Conservation (phyloP, 2,329 filamentous ascomycete genomes). For the Hyphodiscus sp. region DNA sequence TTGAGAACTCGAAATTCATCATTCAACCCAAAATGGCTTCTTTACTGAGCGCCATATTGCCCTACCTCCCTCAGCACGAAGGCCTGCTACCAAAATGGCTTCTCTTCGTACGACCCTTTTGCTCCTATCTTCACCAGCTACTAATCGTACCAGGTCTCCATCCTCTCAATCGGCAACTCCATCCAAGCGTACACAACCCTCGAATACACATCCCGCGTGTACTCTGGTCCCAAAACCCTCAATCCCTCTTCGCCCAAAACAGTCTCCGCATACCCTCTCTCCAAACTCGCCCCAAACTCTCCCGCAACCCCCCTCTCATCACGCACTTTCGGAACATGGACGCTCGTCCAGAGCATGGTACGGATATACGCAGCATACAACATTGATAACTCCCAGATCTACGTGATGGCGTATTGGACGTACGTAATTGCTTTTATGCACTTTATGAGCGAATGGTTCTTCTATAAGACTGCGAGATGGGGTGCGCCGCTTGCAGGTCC, state of each 20-base stretch:
- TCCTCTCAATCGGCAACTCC: slow-evolving; percentile 78
- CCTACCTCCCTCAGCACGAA: slow-evolving; percentile 27
- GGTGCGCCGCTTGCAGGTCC: slow-evolving; percentile 50
- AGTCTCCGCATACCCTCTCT: slow-evolving; percentile 44
- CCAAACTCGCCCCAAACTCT: slow-evolving; percentile 68
- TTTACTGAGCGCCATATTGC: slow-evolving; percentile 13
- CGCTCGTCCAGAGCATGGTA: slow-evolving; percentile 53
- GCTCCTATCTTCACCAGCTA: not conserved
- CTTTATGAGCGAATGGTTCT: slow-evolving; percentile 65
- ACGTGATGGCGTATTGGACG: slow-evolving; percentile 57
- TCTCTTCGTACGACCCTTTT: slow-evolving; percentile 43
- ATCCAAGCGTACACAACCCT: slow-evolving; percentile 77
- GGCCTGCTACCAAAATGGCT: slow-evolving; percentile 60
- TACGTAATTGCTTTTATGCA: slow-evolving; percentile 53
- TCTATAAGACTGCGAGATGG: slow-evolving; percentile 70
- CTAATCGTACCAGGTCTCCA: slow-evolving; percentile 55
- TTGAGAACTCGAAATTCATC: not conserved
- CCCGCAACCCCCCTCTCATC: slow-evolving; percentile 66
- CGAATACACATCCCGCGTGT: slow-evolving; percentile 79
- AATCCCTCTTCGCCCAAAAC: slow-evolving; percentile 63
- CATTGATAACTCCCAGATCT: slow-evolving; percentile 51
- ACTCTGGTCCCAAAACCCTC: slow-evolving; percentile 51
- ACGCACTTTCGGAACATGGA: slow-evolving; percentile 68
- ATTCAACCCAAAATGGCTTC: slow-evolving; percentile 6
- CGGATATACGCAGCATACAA: slow-evolving; percentile 63